Evolutionary conservation across 2,329 filamentous ascomycete genomes (phyloP), one percentile per base, ranked within the genome.

Genomic region (Neonectria punicea): DNA sequence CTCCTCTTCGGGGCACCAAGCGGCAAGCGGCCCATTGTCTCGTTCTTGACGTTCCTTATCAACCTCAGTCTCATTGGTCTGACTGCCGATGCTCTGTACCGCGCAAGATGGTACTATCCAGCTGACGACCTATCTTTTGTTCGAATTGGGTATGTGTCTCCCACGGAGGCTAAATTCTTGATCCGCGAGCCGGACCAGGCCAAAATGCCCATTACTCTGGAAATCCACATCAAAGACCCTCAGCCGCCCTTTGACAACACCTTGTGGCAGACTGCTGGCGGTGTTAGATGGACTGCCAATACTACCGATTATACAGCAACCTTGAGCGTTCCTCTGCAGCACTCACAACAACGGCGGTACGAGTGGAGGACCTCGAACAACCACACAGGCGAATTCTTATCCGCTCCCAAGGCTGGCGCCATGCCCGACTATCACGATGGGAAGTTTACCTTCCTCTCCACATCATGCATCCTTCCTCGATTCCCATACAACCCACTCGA

Each of bases 391-490:
- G 89, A 89, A 69, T 97, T 99, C 74, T 87, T 87, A 4, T 90
- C 93, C 0, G 91, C 94, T 1, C 93, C 95, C 1, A 87, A 85
- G 39, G 82, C 89, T 0, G 93, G 94, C 11, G 83, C 86, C 2
- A 85, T 87, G 67, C 86, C 89, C 0, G 81, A 84, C 16, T 83
- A 86, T 5, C 85, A 86, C 47, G 85, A 89, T 54, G 90, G 90
- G 44, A 90, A 89, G 62, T 95, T 97, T 73, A 97, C 93, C 0
- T 99, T 99, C 77, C 81, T 98, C 8, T 93, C 94, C 4, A 96
- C 93, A 0, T 97, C 93, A 46, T 99, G 96, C 79, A 93, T 98
- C 74, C 93, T 98, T 73, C 91, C 92, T 11, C 91, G 93, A 18
- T 93, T 98, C 61, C 96, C 96, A 0, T 99, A 99, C 79, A 92